Evolutionary conservation across 257 asterid species (phyloP), one percentile per base, ranked within the genome.

Genomic region (Petunia secreta): DNA sequence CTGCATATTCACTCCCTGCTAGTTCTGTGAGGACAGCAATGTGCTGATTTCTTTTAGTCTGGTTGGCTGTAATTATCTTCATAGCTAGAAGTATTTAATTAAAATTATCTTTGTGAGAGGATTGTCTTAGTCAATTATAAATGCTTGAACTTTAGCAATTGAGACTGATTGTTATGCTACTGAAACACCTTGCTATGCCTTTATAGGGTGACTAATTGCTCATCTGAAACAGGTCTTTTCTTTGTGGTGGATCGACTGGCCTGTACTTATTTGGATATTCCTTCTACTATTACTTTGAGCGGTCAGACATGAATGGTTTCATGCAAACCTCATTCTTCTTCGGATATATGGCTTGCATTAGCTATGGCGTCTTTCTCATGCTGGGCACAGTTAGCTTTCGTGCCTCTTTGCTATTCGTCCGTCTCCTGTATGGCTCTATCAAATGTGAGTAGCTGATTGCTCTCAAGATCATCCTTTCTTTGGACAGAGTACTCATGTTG

Each of bases 271-370:
- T 71, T 40, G 81, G 77, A 16, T 81, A 81, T 57, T 63, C 80
- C 68, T 2, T 81, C 50, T 75, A 16, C 48, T 81, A 81, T 44
- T 81, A 75, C 66, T 38, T 59, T 52, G 38, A 7, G 6, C 75
- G 69, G 78, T 75, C 84, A 39, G 54, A 81, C 48, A 81, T 81
- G 84, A 46, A 58, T 0, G 71, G 81, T 58, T 63, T 81, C 80
- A 81, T 81, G 84, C 84, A 81, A 48, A 63, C 80, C 25, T 75
- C 84, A 1, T 81, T 81, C 80, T 81, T 81, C 81, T 81, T 81
- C 3, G 81, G 84, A 9, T 81, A 81, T 73, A 81, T 81, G 84
- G 80, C 84, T 4, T 81, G 84, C 38, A 36, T 81, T 63, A 73
- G 84, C 65, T 81, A 75, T 75, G 84, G 84, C 14, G 46, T 75